Base-by-base conservation (phyloP, 2,329 filamentous ascomycete species). In the Colletotrichum sojae region DNA sequence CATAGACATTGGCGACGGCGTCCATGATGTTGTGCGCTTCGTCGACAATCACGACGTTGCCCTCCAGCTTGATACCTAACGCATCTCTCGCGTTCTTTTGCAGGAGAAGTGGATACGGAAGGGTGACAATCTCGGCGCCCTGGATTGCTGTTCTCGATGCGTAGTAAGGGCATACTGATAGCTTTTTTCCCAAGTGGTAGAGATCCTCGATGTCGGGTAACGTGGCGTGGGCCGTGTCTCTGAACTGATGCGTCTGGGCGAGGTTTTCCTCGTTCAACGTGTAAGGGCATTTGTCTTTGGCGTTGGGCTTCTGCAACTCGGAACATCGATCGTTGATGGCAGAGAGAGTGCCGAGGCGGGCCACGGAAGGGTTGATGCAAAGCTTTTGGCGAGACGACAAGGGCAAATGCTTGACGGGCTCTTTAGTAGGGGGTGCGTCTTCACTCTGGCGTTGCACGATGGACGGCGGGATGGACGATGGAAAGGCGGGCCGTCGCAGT, bases 21-120 rank as follows among this genome's bases (percentile, higher is more conserved):
- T 98, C 95, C 92, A 98, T 97, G 60, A 99, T 88, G 76, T 99
- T 99, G 78, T 99, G 96, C 0, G 96, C 96, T 83, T 99, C 96
- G 73, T 99, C 96, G 55, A 99, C 93, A 27, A 99, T 92, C n/a
- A 99, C 90, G 0, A 99, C 86, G 75, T 97, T 96, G 5, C 91
- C 90, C 74, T 97, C 94, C 9, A 99, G 81, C 25, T 92, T 95
- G 51, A 99, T 90, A 0, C 92, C 92, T 0, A 99, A 85, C 0
- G 96, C 94, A 70, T 98, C 95, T 56, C 96, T 87, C 0, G 96
- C 95, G 4, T 90, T 93, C 74, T 91, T 93, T 76, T 98, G 96
- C 3, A 99, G 83, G 0, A 99, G 85, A 6, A 99, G 81, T 1
- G 95, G 95, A 77, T 99, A 99, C 0, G 96, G 96, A 18, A 99